Evolutionary conservation across 1,284 basidiomycete genomes (phyloP), one percentile per base, ranked within the genome.

Genomic region (Schizopora paradoxa): DNA sequence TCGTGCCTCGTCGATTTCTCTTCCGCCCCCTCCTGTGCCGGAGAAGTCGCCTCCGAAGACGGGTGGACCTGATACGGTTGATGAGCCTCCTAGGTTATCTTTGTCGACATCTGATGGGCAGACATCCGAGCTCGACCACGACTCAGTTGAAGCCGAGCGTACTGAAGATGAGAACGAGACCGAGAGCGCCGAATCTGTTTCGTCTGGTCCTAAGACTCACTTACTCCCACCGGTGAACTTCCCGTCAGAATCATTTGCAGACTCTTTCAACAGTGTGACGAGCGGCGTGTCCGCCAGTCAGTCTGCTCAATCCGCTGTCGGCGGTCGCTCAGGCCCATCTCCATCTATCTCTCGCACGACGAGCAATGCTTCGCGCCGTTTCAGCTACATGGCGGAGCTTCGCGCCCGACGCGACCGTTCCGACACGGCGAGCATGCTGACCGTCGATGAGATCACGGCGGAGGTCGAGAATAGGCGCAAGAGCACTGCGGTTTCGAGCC

Each of bases 391-490:
- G 71, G 86, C 74, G 0, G 85, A 89, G 59, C 61, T 91, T 38
- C 72, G 86, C 44, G 85, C 79, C 59, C 86, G 82, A 62, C 79
- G 84, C 11, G 91, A 95, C 59, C 73, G 77, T 37, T 88, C 87
- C 2, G 94, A 98, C 58, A 87, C 87, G 1, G 91, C 90, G 4
- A 94, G 90, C 59, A 66, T 99, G 55, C 75, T 99, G 60, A 99
- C 95, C 0, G 89, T 99, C 11, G 95, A 99, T 59, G 92, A 99
- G 66, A 96, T 99, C 56, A 98, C 95, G 0, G 93, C 91, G 4
- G 90, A 95, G 58, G 90, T 99, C 1, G 95, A 98, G 68, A 16
- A 31, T 11, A 91, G 84, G 58, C 73, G 93, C 13, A 70, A 82
- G 14, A 70, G 70, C 37, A 77, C 71, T 56, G 67, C 69, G 47